phyloP scores from a whole-genome alignment of 345 rosid genomes.

The Physaria fendleri region DNA sequence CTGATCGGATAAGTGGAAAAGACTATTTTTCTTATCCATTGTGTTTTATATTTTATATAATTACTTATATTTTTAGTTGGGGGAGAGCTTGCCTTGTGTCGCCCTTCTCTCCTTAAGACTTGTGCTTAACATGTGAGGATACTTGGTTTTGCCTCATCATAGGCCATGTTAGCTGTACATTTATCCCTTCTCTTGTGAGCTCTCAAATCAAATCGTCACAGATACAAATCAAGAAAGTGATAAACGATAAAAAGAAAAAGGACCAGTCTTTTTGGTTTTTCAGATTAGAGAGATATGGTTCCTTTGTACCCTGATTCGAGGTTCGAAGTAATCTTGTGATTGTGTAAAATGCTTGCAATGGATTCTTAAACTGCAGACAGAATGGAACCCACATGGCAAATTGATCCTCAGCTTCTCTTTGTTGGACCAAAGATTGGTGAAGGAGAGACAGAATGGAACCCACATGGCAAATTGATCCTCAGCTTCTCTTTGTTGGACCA shows the following conservation, averaged over 20 bases:
- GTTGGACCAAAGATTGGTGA: slow-evolving; percentile 95
- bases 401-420: slow-evolving; percentile 87
- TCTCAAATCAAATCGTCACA: slow-evolving; percentile 14
- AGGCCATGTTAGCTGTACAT: slow-evolving; percentile 34
- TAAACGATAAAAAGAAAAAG: background rate
- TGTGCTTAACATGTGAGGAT: slow-evolving; percentile 36
- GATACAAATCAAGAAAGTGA: slow-evolving; percentile 14
- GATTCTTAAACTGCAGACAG: slow-evolving; percentile 62
- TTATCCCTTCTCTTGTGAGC: slow-evolving; percentile 32
- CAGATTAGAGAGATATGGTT: slow-evolving; percentile 22
- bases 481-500: slow-evolving; percentile 89
- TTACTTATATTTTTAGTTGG: slow-evolving; percentile 12
- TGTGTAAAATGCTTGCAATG: slow-evolving; percentile 38
- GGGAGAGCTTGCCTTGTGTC: slow-evolving; percentile 29
- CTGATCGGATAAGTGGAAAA: too few relatives aligned
- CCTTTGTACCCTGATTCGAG: slow-evolving; percentile 17
- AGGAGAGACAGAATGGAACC: slow-evolving; percentile 55
- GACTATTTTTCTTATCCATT: slow-evolving; percentile 27
- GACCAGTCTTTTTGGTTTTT: slow-evolving; percentile 5
- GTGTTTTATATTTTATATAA: background rate
- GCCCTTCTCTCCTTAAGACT: slow-evolving; percentile 23
- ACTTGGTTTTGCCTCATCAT: slow-evolving; percentile 35
- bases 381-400: slow-evolving; percentile 70
- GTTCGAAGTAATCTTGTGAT: slow-evolving; percentile 12
- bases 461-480: slow-evolving; percentile 85